A percentile compares a stretch with the other conserved stretches of the same genome.
Conservation (phyloP, 495 filamentous ascomycete species). For the Penicillium salamii region DNA sequence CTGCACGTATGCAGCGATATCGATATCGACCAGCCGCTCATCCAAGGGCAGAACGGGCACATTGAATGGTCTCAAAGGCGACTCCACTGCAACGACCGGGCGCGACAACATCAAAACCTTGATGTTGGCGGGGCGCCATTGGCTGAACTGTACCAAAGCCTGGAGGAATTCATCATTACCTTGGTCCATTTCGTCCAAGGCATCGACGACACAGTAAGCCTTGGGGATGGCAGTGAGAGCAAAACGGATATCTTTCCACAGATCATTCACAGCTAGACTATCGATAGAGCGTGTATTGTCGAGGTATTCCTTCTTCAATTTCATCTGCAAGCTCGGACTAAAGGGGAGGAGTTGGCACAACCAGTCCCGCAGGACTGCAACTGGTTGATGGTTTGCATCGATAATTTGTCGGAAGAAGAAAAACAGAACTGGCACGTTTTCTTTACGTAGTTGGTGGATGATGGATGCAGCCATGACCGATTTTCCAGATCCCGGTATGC, state of each 20-base stretch:
- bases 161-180: conserved; percentile 38
- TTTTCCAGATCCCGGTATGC: conserved; percentile 88
- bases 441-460: conserved; percentile 3
- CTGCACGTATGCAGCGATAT: conserved; percentile 40
- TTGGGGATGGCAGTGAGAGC: conserved; percentile 27
- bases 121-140: conserved; percentile 33
- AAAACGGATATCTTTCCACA: conserved; percentile 22
- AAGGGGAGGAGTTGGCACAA: conserved; percentile 38
- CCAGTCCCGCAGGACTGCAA: conserved; percentile 42
- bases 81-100: conserved; percentile 15
- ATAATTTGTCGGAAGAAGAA: conserved; percentile 59
- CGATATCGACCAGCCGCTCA: conserved; percentile 32
- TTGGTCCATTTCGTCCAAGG: conserved; percentile 46
- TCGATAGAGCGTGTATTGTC: neutral
- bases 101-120: conserved; percentile 47
- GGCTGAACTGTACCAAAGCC: conserved; percentile 27
- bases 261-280: neutral
- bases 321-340: conserved; percentile 35
- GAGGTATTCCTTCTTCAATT: conserved; percentile 17
- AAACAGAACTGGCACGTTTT: conserved; percentile 38
- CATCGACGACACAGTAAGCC: conserved; percentile 47
- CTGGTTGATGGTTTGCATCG: conserved; percentile 42
- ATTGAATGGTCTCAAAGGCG: neutral
- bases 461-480: conserved; percentile 71
- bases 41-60: conserved; percentile 35